These are phyloP conservation scores for Nothophoma quercina DNA, from an alignment of 2,329 filamentous ascomycete genomes.

Conservation along the genomic window DNA sequence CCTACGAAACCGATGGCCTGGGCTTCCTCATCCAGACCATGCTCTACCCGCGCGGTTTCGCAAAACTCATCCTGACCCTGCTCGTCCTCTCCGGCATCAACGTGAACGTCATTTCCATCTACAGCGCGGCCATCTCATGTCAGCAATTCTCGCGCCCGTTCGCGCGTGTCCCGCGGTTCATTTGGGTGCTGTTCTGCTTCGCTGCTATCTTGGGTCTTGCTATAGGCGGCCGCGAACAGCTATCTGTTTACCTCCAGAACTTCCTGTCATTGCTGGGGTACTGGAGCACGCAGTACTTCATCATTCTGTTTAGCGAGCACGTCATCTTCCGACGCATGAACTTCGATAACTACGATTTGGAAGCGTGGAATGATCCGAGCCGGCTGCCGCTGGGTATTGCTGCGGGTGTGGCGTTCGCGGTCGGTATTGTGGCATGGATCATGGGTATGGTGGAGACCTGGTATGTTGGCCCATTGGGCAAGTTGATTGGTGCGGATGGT, in stretches of 20 bases:
- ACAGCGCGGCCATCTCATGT: constrained; percentile 55
- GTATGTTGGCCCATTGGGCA: constrained; percentile 55
- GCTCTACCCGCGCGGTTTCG: constrained; percentile 57
- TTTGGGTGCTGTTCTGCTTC: constrained; percentile 57
- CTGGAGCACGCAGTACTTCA: constrained; percentile 56
- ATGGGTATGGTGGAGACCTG: constrained; percentile 68
- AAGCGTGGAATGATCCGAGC: constrained; percentile 56
- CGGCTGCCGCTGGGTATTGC: constrained; percentile 54
- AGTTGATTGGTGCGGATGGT: constrained; percentile 34
- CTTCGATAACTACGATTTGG: constrained; percentile 54
- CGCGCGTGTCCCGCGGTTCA: constrained; percentile 60
- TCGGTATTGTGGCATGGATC: constrained; percentile 56
- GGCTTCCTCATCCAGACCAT: constrained; percentile 57
- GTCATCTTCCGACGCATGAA: constrained; percentile 60
- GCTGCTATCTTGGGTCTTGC: constrained; percentile 54
- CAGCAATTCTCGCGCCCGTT: constrained; percentile 58
- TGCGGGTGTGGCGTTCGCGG: constrained; percentile 48
- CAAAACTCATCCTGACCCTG: constrained; percentile 57
- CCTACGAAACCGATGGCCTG: constrained; percentile 54
- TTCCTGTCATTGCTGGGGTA: constrained; percentile 58
- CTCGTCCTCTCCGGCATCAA: constrained; percentile 55
- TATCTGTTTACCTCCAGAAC: constrained; percentile 55
- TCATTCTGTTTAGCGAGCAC: constrained; percentile 57
- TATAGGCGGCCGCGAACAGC: constrained; percentile 53
- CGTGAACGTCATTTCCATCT: constrained; percentile 61